phyloP scores from a whole-genome alignment of 169 alveolate genomes.

The Eimeria zaria region DNA sequence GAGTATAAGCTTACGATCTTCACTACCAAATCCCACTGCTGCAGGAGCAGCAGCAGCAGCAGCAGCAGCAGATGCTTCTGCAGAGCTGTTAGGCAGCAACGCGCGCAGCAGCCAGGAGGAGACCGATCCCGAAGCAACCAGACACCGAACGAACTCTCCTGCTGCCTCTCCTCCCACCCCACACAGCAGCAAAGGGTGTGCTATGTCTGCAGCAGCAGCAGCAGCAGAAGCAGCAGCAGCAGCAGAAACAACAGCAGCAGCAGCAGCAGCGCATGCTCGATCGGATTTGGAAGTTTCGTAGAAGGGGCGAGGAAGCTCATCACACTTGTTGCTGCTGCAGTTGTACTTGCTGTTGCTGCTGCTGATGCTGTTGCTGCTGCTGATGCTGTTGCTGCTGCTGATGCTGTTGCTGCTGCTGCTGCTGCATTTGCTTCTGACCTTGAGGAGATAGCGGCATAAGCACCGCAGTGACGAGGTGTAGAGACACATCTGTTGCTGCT shows the following conservation, averaged over 20 bases:
- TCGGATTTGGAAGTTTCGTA: not conserved
- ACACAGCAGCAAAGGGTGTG: slow-evolving; percentile 64
- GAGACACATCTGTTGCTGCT: slow-evolving; percentile 28
- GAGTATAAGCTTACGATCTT: not conserved
- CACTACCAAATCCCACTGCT: not conserved
- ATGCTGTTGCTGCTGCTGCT: slow-evolving; percentile 30
- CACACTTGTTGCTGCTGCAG: not conserved
- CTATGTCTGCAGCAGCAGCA: slow-evolving; percentile 64
- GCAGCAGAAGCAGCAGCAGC: slow-evolving; percentile 37
- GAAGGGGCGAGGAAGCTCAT: too few species aligned
- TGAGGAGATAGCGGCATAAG: slow-evolving; percentile 42
- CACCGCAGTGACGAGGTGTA: not conserved
- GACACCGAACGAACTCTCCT: not conserved
- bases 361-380: not conserved
- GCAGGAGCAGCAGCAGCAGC: slow-evolving; percentile 51
- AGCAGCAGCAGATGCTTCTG: slow-evolving; percentile 31
- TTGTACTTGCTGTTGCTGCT: not conserved
- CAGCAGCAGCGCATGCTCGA: not conserved
- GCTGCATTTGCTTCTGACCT: slow-evolving; percentile 49
- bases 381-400: slow-evolving; percentile 27
- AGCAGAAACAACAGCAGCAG: slow-evolving; percentile 15
- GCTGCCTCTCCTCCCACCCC: slow-evolving; percentile 24
- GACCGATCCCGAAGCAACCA: slow-evolving; percentile 8
- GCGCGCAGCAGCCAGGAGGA: slow-evolving; percentile 64
- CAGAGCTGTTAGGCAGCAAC: slow-evolving; percentile 42